Evolutionary conservation across 139 green algal species (phyloP).

Genomic region (Chlorella sp.): DNA sequence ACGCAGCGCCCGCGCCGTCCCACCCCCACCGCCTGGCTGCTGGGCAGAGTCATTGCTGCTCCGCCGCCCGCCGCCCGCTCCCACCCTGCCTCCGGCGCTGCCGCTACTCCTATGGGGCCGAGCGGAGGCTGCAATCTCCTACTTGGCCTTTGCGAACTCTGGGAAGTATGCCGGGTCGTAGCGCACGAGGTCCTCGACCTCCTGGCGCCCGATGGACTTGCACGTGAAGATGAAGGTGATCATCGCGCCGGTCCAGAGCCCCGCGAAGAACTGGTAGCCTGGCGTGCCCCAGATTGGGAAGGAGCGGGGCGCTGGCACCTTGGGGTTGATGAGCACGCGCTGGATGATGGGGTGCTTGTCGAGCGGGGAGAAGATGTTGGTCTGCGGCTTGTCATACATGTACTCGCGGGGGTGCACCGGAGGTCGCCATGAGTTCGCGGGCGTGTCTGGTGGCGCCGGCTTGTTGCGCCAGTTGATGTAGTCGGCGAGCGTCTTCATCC

Average conservation of each 20-base stretch:
- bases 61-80: too few relatives aligned
- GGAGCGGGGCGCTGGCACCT: slow-evolving; percentile 8
- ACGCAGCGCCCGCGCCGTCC: too few relatives aligned
- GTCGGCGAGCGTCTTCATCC: slow-evolving; percentile 36
- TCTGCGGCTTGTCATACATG: slow-evolving; percentile 40
- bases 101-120: too few relatives aligned
- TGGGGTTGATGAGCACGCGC: slow-evolving; percentile 29
- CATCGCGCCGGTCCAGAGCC: slow-evolving; percentile 35
- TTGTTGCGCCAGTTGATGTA: slow-evolving; percentile 25
- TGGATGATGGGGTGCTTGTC: slow-evolving; percentile 39
- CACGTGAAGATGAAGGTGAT: slow-evolving; percentile 37
- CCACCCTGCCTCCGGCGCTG: too few relatives aligned
- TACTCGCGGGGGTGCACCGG: slow-evolving; percentile 12
- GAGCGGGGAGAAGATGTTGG: slow-evolving; percentile 18
- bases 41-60: too few relatives aligned
- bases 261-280: slow-evolving; percentile 39
- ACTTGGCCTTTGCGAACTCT: slow-evolving; percentile 33
- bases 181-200: slow-evolving; percentile 37
- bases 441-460: too few relatives aligned
- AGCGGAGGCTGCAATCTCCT: too few relatives aligned
- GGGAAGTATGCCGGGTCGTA: slow-evolving; percentile 38
- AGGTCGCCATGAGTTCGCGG: slow-evolving; percentile 28
- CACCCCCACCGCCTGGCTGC: too few relatives aligned
- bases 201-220: slow-evolving; percentile 35
- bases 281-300: slow-evolving; percentile 24